Base-by-base conservation (phyloP, 1,139 yeast genomes). In the Taphrina betulina region DNA sequence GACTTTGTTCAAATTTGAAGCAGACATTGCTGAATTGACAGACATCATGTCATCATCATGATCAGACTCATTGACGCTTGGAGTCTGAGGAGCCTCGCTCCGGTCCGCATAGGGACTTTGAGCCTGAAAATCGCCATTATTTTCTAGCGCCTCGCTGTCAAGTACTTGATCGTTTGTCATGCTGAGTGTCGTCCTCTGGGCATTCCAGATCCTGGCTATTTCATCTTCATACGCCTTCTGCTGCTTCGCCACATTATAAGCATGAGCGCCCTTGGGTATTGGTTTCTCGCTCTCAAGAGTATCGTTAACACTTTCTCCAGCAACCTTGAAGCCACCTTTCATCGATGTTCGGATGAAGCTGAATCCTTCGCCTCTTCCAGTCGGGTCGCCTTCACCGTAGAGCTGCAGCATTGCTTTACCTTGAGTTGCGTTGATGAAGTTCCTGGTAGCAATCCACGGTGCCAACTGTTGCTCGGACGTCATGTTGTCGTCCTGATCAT, bases 361-460 rank as follows among this genome's bases (percentile, higher is more conserved):
- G 63, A 85, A 85, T 0, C 94, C 95, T 61, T 87, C 85, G 0
- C 95, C 95, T 61, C 86, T 81, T 31, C 95, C 96, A 0, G 95
- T 83, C 1, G 96, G 95, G 68, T 92, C 98, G 52, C 97, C 98
- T 60, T 85, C 94, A n/a, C 96, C 96, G 66, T 88, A 89, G 37
- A 94, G 78, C 66, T 90, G 96, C 45, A 94, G 76, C 97, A 92
- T 92, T 0, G 96, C 94, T 65, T 95, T 90, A 57, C 96, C 94
- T 67, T 90, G 97, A 31, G 95, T 90, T 4, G 98, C 95, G 67
- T 83, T 85, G 59, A 90, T 81, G 66, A 94, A 94, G 68, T 92
- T 94, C 60, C 90, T 77, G 0, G 96, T 83, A 17, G 85, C 77
- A 68, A 86, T 89, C 99, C 99, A 94, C 0, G 96, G 94, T 0